Conservation (phyloP, 2,329 filamentous ascomycete species). For the Aspergillus flavus region DNA sequence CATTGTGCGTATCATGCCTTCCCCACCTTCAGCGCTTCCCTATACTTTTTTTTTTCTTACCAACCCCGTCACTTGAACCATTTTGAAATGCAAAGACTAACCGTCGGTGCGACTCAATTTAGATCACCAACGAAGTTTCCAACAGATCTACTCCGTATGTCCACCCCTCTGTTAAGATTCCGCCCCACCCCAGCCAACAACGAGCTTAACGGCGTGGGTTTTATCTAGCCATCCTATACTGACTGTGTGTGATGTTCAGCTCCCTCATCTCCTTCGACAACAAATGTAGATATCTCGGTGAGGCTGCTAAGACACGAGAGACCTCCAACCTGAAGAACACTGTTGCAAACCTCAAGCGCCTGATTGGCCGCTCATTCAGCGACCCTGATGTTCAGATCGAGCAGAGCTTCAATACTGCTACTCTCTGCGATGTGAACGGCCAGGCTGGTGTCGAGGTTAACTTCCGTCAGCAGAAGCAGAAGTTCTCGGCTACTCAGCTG, state of each 20-base stretch:
- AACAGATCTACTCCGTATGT: slow-evolving; percentile 97
- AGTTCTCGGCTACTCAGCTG: slow-evolving; percentile 92
- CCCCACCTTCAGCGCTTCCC: slow-evolving; percentile 10
- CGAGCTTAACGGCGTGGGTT: background rate
- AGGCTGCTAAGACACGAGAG: slow-evolving; percentile 96
- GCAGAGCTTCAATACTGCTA: slow-evolving; percentile 84
- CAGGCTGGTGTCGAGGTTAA: slow-evolving; percentile 92
- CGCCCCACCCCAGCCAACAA: background rate
- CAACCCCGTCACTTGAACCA: background rate
- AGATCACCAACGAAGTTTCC: slow-evolving; percentile 99
- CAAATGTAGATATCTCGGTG: slow-evolving; percentile 91
- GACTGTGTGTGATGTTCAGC: slow-evolving; percentile 49
- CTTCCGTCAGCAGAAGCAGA: slow-evolving; percentile 93
- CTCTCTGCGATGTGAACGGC: slow-evolving; percentile 86
- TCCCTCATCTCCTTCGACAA: slow-evolving; percentile 93
- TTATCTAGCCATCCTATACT: slow-evolving; percentile 16
- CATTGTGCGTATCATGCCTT: slow-evolving; percentile 71
- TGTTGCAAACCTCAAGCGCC: slow-evolving; percentile 86
- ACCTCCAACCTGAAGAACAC: slow-evolving; percentile 99
- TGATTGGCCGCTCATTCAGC: slow-evolving; percentile 80
- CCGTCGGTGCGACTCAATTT: slow-evolving; percentile 21
- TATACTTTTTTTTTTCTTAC: background rate
- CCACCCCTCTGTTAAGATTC: slow-evolving; percentile 19
- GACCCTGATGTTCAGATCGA: slow-evolving; percentile 94
- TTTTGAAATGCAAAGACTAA: slow-evolving; percentile 15